Conservation (phyloP, 2,329 filamentous ascomycete species). For the Trichoderma polysporum region DNA sequence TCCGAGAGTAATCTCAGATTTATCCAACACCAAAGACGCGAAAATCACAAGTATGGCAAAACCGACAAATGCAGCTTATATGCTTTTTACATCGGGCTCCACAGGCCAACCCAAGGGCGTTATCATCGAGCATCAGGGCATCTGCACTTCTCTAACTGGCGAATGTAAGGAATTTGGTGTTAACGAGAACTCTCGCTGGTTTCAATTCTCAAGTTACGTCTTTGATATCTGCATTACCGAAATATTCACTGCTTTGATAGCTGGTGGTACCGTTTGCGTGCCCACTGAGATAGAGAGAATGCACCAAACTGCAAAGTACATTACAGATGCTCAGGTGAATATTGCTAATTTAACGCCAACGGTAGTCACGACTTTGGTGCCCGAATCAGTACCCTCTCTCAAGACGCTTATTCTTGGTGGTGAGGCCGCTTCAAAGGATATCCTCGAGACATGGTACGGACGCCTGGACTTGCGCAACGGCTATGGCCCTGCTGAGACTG, state of each 20-base stretch:
- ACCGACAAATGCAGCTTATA: background rate
- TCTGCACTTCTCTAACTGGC: background rate
- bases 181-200: background rate
- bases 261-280: constrained; percentile 2
- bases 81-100: constrained; percentile 11
- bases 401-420: constrained; percentile 22
- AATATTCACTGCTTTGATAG: background rate
- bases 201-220: constrained; percentile 22
- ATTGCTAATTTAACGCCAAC: constrained; percentile 21
- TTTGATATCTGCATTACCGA: constrained; percentile 16
- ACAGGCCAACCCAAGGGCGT: constrained; percentile 8
- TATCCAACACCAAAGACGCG: background rate
- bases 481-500: constrained; percentile 27
- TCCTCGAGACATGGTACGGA: constrained; percentile 22
- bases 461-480: constrained; percentile 16
- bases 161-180: background rate
- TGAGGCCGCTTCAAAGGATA: constrained; percentile 34
- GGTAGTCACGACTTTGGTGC: background rate
- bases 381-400: constrained; percentile 13
- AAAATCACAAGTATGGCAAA: background rate
- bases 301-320: background rate
- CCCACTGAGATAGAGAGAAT: constrained; percentile 5
- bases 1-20: background rate
- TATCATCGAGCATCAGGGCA: background rate
- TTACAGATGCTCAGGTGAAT: constrained; percentile 15